Base-by-base conservation (phyloP, 176 grass and related monocot genomes). In the Aechmea fasciata region DNA sequence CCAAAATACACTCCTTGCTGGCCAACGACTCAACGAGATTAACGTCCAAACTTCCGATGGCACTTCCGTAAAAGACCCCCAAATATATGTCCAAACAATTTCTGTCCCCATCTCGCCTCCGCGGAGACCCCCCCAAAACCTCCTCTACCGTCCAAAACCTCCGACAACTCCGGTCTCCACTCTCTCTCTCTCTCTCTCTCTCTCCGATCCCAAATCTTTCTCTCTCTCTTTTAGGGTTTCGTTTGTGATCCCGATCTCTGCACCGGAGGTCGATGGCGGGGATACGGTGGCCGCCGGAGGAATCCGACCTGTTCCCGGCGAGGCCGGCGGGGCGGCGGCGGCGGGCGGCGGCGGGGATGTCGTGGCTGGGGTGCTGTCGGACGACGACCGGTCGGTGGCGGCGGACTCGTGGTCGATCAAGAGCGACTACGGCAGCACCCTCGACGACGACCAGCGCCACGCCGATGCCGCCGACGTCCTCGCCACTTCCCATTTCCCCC, bases 351-450 rank as follows among this genome's bases (percentile, higher is more conserved):
- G 85, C 66, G 63, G 33, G 33, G 74, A 23, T 3, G 69, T 70
- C 5, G 68, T 61, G 0, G 88, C 73, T 1, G 88, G 84, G 74
- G 72, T 85, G 81, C 78, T 78, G 11, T 97, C 89, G 23, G 93
- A 97, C 73, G 89, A 97, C 81, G 89, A 92, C 67, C 92, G 92
- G 3, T 96, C 92, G 2, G 85, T 96, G 57, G 83, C 92, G n/a
- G 88, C 92, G 67, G 92, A 96, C 78, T 96, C 92, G 18, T 96
- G 92, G 92, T 96, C 92, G 54, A 88, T 96, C 75, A 96, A 87
- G 88, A 96, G 92, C 76, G 92, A 96, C 70, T 96, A 96, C 76
- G 88, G 92, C 0, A 77, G 82, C 49, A 96, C 87, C 78, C 57
- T 82, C 69, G 65, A 70, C 72, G 51, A 82, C 75, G 69, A 68